Conservation (phyloP, 2,329 filamentous ascomycete genomes). For the Ophiosphaerella korrae region DNA sequence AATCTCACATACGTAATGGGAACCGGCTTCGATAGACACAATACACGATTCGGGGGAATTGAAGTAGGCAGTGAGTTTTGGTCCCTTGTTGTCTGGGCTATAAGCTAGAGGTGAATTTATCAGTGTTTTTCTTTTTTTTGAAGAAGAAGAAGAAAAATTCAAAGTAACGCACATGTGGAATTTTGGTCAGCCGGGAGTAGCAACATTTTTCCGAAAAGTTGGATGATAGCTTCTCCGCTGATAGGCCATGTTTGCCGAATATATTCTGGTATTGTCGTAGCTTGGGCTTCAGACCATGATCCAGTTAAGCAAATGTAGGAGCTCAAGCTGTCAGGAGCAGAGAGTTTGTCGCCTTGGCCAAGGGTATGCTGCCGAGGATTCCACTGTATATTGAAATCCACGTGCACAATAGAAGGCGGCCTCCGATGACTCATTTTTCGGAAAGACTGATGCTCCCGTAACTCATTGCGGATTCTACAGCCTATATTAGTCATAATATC, state of each 20-base stretch:
- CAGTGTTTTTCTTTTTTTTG: not conserved
- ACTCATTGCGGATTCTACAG: not conserved
- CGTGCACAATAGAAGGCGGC: not conserved
- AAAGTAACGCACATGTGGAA: not conserved
- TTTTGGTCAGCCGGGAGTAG: not conserved
- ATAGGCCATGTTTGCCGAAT: constrained; percentile 1
- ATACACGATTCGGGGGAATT: not conserved
- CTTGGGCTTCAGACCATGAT: not conserved
- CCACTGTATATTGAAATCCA: not conserved
- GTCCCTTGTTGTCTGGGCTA: not conserved
- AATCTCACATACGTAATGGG: not conserved
- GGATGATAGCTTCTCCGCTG: not conserved
- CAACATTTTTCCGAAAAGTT: not conserved
- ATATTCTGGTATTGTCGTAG: constrained; percentile 1
- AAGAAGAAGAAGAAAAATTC: not conserved
- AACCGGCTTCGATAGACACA: not conserved
- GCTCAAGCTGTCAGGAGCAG: too few relatives aligned
- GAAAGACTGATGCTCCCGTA: not conserved
- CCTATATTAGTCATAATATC: not conserved
- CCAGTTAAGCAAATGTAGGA: not conserved
- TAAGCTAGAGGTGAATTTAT: not conserved
- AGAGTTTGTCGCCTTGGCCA: too few relatives aligned
- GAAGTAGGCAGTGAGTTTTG: not conserved
- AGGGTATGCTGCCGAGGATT: not conserved
- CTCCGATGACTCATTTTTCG: not conserved